Conservation (phyloP, 2,329 filamentous ascomycete species). For the Ophiostoma triangulosporum region DNA sequence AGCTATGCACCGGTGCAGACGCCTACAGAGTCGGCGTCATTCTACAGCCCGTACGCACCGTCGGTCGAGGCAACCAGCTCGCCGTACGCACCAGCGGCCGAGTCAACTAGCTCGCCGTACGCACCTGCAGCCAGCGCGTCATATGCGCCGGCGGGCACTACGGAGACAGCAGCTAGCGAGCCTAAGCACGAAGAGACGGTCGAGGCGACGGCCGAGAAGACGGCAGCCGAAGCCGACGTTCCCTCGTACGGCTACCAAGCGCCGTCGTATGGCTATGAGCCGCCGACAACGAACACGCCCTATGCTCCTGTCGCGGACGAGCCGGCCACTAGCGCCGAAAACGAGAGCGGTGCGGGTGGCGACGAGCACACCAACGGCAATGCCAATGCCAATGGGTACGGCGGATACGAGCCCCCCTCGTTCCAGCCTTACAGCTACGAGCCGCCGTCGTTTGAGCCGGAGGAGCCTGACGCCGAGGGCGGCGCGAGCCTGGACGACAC, state of each 20-base stretch:
- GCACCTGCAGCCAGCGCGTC: constrained; percentile 14
- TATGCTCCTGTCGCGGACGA: constrained; percentile 15
- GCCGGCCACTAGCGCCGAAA: background rate
- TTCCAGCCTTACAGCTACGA: constrained; percentile 48
- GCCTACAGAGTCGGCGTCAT: background rate
- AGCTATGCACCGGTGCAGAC: constrained; percentile 7
- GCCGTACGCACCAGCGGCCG: constrained; percentile 7
- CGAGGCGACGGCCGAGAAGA: background rate
- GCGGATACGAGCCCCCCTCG: constrained; percentile 46
- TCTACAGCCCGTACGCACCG: constrained; percentile 13
- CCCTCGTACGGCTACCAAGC: constrained; percentile 27
- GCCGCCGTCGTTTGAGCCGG: constrained; percentile 39
- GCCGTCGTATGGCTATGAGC: constrained; percentile 37
- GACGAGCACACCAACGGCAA: constrained; percentile 30
- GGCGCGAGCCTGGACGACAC: constrained; percentile 23
- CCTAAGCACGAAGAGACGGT: background rate
- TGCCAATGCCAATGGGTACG: constrained; percentile 24
- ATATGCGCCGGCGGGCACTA: constrained; percentile 5
- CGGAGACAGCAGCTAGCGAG: background rate
- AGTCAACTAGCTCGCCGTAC: constrained; percentile 13
- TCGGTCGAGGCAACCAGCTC: constrained; percentile 10
- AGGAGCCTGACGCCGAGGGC: constrained; percentile 31
- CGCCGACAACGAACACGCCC: constrained; percentile 26
- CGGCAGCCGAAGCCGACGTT: background rate
- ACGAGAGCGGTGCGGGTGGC: constrained; percentile 6